phyloP scores from a whole-genome alignment of 352 stramenopile genomes.

The Phytophthora idaei region DNA sequence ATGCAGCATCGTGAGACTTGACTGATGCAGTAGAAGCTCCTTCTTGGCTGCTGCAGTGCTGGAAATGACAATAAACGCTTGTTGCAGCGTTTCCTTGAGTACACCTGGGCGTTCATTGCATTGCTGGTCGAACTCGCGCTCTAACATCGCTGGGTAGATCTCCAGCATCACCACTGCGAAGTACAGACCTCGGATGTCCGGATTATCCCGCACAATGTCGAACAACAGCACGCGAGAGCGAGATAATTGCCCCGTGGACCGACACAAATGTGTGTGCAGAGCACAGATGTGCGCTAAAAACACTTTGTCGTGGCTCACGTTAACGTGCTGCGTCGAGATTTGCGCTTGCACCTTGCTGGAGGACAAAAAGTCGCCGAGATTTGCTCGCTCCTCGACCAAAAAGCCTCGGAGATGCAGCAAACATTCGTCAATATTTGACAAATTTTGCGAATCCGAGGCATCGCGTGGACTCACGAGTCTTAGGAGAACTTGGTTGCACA shows the following conservation, averaged over 20 bases:
- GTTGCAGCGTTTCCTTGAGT: conserved; percentile 38
- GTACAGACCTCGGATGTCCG: conserved; percentile 51
- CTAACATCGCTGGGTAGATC: conserved; percentile 38
- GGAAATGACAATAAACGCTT: conserved; percentile 40
- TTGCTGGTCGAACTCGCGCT: conserved; percentile 39
- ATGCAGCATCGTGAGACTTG: conserved; percentile 42
- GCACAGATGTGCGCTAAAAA: conserved; percentile 51
- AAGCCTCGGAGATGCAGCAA: conserved; percentile 30
- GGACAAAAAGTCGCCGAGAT: conserved; percentile 20
- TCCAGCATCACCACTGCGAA: conserved; percentile 46
- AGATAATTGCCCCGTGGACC: conserved; percentile 19
- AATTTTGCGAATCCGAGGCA: not conserved
- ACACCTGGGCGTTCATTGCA: conserved; percentile 27
- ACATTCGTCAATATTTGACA: conserved; percentile 33
- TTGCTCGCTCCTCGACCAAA: conserved; percentile 21
- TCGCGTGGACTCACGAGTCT: conserved; percentile 9
- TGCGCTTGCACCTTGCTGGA: conserved; percentile 7
- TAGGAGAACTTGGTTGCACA: conserved; percentile 37
- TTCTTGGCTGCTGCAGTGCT: conserved; percentile 29
- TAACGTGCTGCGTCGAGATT: conserved; percentile 5
- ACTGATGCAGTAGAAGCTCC: conserved; percentile 42
- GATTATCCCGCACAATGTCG: conserved; percentile 46
- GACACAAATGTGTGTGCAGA: conserved; percentile 46
- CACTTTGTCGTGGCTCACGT: conserved; percentile 41
- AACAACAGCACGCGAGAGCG: conserved; percentile 50